phyloP scores from a whole-genome alignment of 2,329 filamentous ascomycete genomes.

The Didymella glomerata region DNA sequence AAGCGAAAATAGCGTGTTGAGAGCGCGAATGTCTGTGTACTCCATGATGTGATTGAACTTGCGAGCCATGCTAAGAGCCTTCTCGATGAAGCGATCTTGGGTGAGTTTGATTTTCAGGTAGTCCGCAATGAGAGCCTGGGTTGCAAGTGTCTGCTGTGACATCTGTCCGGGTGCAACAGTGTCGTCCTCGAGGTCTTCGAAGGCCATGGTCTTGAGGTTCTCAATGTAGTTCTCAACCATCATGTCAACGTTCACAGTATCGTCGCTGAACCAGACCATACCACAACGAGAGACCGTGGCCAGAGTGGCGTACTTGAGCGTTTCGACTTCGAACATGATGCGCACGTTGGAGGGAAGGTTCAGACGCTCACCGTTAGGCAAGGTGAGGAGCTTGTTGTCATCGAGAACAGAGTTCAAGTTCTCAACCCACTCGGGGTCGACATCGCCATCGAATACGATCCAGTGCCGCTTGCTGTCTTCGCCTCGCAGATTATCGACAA shows the following conservation, averaged over 20 bases:
- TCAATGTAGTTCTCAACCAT: constrained; percentile 92
- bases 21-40: constrained; percentile 87
- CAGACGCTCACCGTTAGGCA: constrained; percentile 97
- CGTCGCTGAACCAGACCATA: constrained; percentile 99
- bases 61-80: constrained; percentile 77
- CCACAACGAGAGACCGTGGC: constrained; percentile 99
- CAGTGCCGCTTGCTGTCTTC: constrained; percentile 97
- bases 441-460: constrained; percentile 99
- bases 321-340: constrained; percentile 99
- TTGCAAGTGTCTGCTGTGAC: constrained; percentile 72
- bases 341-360: constrained; percentile 93
- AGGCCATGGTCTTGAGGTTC: constrained; percentile 79
- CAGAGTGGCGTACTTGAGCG: constrained; percentile 93
- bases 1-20: constrained; percentile 93
- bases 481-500: constrained; percentile 97
- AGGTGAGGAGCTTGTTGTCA: constrained; percentile 96
- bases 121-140: constrained; percentile 81
- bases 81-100: constrained; percentile 80
- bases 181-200: constrained; percentile 96
- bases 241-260: constrained; percentile 92
- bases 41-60: constrained; percentile 97
- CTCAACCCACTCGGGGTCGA: constrained; percentile 99
- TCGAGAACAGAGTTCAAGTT: constrained; percentile 99
- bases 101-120: constrained; percentile 78
- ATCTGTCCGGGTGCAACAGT: constrained; percentile 67